Evolutionary conservation across 352 stramenopile species (phyloP).

Genomic region (Paralagenidium karlingii): DNA sequence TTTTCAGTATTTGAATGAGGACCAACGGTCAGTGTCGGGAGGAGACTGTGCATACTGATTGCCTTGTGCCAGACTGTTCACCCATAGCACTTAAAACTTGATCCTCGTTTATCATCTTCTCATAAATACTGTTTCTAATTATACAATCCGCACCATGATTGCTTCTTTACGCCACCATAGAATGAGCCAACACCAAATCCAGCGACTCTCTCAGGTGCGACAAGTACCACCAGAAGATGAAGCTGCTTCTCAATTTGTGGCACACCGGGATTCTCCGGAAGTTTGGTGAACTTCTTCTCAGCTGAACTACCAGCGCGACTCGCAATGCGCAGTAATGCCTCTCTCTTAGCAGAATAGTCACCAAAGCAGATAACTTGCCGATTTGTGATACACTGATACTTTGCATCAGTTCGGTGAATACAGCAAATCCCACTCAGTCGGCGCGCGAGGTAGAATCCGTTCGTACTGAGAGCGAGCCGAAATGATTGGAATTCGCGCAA

Average conservation of each 20-base stretch:
- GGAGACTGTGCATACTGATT: too few relatives aligned
- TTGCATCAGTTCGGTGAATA: too few relatives aligned
- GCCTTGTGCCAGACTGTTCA: too few relatives aligned
- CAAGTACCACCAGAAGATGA: constrained; percentile 4
- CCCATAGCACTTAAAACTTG: too few relatives aligned
- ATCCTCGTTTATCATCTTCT: too few relatives aligned
- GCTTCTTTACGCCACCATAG: too few relatives aligned
- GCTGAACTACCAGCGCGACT: background rate
- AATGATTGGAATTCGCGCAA: constrained; percentile 2
- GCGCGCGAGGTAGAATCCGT: background rate
- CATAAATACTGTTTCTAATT: too few relatives aligned
- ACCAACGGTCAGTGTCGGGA: too few relatives aligned
- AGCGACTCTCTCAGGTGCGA: constrained; percentile 27
- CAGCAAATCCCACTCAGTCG: constrained; percentile 5
- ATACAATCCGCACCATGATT: too few relatives aligned
- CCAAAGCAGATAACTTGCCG: constrained; percentile 7
- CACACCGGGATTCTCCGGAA: constrained; percentile 2
- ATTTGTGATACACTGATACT: too few relatives aligned
- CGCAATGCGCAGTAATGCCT: constrained; percentile 2
- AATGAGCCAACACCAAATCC: constrained; percentile 65
- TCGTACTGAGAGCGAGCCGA: constrained; percentile 4
- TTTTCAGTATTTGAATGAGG: too few relatives aligned
- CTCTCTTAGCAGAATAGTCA: constrained; percentile 5
- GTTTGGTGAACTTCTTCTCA: constrained; percentile 8
- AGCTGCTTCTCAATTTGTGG: constrained; percentile 3